These are phyloP conservation scores for Phylloporus sp. DNA, from an alignment of 768 basidiomycete species.

Conservation along the genomic window DNA sequence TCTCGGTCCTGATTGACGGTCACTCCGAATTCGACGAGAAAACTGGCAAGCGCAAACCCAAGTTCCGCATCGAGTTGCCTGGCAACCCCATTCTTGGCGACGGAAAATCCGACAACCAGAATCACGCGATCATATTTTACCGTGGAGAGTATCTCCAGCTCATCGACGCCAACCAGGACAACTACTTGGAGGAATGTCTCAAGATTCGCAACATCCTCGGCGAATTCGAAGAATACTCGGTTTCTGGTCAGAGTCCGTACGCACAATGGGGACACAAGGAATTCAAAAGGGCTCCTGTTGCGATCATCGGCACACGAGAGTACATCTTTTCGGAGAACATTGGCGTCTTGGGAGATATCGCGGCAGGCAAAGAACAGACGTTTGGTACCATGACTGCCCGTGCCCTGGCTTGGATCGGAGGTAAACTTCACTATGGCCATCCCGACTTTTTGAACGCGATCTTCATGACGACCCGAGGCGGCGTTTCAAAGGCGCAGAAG, in stretches of 20 bases:
- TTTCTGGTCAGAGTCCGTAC: conserved; percentile 92
- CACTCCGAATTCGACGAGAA: conserved; percentile 92
- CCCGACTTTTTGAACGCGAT: conserved; percentile 98
- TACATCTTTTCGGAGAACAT: conserved; percentile 99
- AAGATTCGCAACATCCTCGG: conserved; percentile 98
- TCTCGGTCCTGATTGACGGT: conserved; percentile 93
- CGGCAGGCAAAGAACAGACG: conserved; percentile 99
- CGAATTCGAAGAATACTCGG: conserved; percentile 92
- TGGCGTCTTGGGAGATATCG: conserved; percentile 97
- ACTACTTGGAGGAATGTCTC: conserved; percentile 97
- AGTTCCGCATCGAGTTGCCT: conserved; percentile 95
- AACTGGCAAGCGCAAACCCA: conserved; percentile 86
- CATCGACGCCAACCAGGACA: conserved; percentile 99
- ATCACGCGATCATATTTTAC: conserved; percentile 98
- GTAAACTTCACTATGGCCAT: conserved; percentile 97
- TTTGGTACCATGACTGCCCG: conserved; percentile 98
- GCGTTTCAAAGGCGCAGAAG: conserved; percentile 98
- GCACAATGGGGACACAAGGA: conserved; percentile 95
- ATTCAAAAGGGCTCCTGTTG: conserved; percentile 85
- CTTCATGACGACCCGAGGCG: conserved; percentile 98
- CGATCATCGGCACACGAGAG: conserved; percentile 97
- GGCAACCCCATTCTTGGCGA: conserved; percentile 99
- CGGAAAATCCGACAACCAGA: conserved; percentile 99
- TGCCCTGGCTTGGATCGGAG: conserved; percentile 93
- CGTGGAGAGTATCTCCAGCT: conserved; percentile 98